These are phyloP conservation scores for Themeda triandra DNA, from an alignment of 176 grass and related monocot genomes.

Conservation along the genomic window DNA sequence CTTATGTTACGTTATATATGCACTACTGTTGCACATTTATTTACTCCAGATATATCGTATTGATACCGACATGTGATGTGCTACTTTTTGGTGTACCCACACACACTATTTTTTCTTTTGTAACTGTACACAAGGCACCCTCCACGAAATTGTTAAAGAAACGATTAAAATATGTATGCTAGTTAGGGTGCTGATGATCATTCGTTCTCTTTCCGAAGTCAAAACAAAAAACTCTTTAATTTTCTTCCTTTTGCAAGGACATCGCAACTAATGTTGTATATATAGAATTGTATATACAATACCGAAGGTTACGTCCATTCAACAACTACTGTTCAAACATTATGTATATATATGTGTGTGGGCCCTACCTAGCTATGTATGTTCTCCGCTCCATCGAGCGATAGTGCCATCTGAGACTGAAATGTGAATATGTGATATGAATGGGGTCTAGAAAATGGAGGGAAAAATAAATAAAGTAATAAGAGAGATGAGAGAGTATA, in stretches of 20 bases:
- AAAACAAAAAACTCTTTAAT: slow-evolving; percentile 21
- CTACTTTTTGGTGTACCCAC: slow-evolving; percentile 31
- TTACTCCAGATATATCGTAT: slow-evolving; percentile 18
- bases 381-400: background rate
- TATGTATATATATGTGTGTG: background rate
- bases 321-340: slow-evolving; percentile 44
- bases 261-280: slow-evolving; percentile 36
- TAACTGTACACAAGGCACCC: slow-evolving; percentile 3
- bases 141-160: slow-evolving; percentile 10
- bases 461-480: slow-evolving; percentile 15
- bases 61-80: slow-evolving; percentile 42
- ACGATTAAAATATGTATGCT: background rate
- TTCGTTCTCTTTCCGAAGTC: slow-evolving; percentile 22
- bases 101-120: background rate
- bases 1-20: slow-evolving; percentile 23
- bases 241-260: slow-evolving; percentile 23
- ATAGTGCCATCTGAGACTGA: slow-evolving; percentile 21
- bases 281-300: slow-evolving; percentile 24
- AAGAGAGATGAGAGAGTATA: background rate
- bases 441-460: slow-evolving; percentile 33
- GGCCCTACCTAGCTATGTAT: background rate
- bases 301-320: background rate
- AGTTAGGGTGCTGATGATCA: slow-evolving; percentile 20
- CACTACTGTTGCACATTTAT: slow-evolving; percentile 7
- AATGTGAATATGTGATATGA: slow-evolving; percentile 14